A percentile compares a stretch with the other conserved stretches of the same genome.
These are phyloP conservation scores for Passiflora organensis DNA, from an alignment of 345 rosid species.

Conservation along the genomic window DNA sequence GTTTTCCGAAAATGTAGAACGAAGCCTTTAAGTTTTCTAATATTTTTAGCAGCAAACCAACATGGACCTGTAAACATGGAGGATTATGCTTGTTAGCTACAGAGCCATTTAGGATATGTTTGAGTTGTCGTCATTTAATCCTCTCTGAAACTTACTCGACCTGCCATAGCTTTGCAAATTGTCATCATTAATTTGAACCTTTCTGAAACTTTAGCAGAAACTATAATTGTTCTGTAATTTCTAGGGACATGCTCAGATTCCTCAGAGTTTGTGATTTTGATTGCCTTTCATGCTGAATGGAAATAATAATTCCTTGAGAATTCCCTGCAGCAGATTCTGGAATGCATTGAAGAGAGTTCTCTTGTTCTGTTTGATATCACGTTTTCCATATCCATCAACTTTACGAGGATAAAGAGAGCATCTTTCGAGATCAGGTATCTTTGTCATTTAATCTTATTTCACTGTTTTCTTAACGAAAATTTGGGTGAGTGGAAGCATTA, in stretches of 20 bases:
- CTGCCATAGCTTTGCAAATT: no score
- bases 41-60: no score
- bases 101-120: no score
- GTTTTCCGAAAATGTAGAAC: no score
- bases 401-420: slow-evolving; percentile 35
- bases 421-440: slow-evolving; percentile 44
- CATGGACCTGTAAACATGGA: no score
- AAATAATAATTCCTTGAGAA: neutral
- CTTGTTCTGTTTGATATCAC: slow-evolving; percentile 46
- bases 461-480: neutral
- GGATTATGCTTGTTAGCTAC: no score
- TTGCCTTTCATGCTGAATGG: neutral
- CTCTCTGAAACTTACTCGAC: no score
- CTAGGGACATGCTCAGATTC: neutral
- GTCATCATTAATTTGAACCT: no score
- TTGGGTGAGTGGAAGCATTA: neutral
- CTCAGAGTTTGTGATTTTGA: neutral
- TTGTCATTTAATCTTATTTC: neutral
- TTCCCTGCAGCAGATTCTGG: slow-evolving; percentile 28
- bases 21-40: no score
- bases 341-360: slow-evolving; percentile 45
- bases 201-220: neutral
- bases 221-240: neutral
- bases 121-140: no score
- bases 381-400: slow-evolving; percentile 57